phyloP scores from a whole-genome alignment of 2,329 filamentous ascomycete species.

The Xylariaceae sp. region DNA sequence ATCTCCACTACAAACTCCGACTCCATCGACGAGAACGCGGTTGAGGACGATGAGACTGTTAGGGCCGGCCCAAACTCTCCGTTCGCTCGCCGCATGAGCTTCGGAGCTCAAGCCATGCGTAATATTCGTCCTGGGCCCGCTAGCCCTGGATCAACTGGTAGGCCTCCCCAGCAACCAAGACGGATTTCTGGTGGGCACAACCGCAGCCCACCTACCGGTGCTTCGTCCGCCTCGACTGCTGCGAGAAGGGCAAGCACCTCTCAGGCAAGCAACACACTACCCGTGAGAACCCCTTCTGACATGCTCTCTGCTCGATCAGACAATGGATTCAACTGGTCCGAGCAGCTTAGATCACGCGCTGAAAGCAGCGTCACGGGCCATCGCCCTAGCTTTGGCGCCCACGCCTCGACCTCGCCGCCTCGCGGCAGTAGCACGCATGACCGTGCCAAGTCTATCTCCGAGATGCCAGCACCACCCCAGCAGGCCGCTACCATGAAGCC shows the following conservation, averaged over 20 bases:
- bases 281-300: constrained; percentile 67
- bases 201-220: constrained; percentile 40
- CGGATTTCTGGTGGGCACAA: constrained; percentile 33
- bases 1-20: constrained; percentile 68
- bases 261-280: constrained; percentile 64
- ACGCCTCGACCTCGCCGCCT: constrained; percentile 46
- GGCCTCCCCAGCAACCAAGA: constrained; percentile 45
- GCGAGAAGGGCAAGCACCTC: constrained; percentile 40
- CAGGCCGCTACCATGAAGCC: constrained; percentile 52
- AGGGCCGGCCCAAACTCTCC: constrained; percentile 70
- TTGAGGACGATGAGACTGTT: constrained; percentile 68
- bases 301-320: constrained; percentile 66
- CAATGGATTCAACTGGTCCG: constrained; percentile 96
- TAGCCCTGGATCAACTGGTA: constrained; percentile 67
- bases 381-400: constrained; percentile 58
- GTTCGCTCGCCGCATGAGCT: constrained; percentile 84
- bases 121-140: constrained; percentile 64
- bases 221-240: constrained; percentile 39
- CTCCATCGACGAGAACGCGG: constrained; percentile 71
- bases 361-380: constrained; percentile 71
- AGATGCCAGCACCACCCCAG: constrained; percentile 60
- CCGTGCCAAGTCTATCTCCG: constrained; percentile 70
- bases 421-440: constrained; percentile 55
- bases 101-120: constrained; percentile 78
- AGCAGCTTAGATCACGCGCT: constrained; percentile 89